These are phyloP conservation scores for Ascodesmis nigricans DNA, from an alignment of 495 filamentous ascomycete species.

Conservation along the genomic window DNA sequence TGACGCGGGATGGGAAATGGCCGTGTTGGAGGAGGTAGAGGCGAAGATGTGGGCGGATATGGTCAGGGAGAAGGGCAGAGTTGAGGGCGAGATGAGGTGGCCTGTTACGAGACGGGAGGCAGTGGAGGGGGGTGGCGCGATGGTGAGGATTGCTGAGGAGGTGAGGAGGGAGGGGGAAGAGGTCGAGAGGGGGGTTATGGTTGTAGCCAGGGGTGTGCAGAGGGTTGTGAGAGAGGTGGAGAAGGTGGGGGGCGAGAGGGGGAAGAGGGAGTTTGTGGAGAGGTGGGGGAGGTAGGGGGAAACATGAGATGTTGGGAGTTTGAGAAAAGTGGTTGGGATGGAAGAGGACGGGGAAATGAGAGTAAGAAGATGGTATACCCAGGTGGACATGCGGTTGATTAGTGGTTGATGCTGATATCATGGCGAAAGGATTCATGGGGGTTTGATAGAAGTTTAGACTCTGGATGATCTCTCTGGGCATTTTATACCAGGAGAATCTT, in stretches of 20 bases:
- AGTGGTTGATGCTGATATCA: no score
- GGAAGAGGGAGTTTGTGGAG: constrained; percentile 17
- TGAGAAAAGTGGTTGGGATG: no score
- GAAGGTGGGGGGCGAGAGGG: constrained; percentile 11
- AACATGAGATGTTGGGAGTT: no score
- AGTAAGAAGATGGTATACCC: no score
- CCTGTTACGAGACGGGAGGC: no score
- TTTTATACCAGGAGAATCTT: no score
- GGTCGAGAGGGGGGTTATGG: constrained; percentile 8
- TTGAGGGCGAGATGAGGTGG: constrained; percentile 6
- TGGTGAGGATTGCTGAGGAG: constrained; percentile 9
- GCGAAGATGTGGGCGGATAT: constrained; percentile 3
- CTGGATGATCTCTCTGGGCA: no score
- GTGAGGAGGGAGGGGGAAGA: constrained; percentile 7
- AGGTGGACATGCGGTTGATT: no score
- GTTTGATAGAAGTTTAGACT: no score
- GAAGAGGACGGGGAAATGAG: no score
- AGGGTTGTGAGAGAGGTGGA: constrained; percentile 11
- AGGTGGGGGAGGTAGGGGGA: constrained; percentile 16
- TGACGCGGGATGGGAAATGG: constrained; percentile 6
- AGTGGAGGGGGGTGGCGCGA: constrained; percentile 1
- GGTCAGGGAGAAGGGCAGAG: constrained; percentile 11
- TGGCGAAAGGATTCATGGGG: no score
- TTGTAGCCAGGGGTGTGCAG: constrained; percentile 14
- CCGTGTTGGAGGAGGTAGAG: constrained; percentile 5